Evolutionary conservation across 1,139 yeast genomes (phyloP).

Genomic region (Sugiyamaella xylanicola): DNA sequence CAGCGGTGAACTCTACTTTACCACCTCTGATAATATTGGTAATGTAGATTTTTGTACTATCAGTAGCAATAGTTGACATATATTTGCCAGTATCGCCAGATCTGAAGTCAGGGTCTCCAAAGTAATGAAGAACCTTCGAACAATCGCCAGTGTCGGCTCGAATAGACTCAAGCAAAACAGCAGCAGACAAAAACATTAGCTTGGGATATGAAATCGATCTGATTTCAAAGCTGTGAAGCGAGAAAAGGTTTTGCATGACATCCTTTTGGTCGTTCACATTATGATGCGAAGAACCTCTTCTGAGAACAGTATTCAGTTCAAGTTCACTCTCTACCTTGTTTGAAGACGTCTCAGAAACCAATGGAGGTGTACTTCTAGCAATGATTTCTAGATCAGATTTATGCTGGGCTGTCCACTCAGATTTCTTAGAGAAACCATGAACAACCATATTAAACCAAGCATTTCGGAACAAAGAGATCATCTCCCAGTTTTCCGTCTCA

Average conservation of each 20-base stretch:
- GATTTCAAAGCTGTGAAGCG: conserved; percentile 39
- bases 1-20: conserved; percentile 49
- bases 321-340: conserved; percentile 88
- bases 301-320: conserved; percentile 85
- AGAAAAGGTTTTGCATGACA: conserved; percentile 41
- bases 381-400: conserved; percentile 60
- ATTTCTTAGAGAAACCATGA: conserved; percentile 75
- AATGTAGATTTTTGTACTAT: conserved; percentile 61
- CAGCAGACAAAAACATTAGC: conserved; percentile 84
- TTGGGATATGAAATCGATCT: conserved; percentile 72
- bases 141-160: conserved; percentile 83
- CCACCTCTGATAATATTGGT: conserved; percentile 51
- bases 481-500: conserved; percentile 49
- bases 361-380: conserved; percentile 88
- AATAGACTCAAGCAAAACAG: conserved; percentile 74
- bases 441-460: conserved; percentile 94
- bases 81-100: conserved; percentile 72
- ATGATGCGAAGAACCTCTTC: conserved; percentile 85
- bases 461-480: conserved; percentile 69
- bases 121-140: conserved; percentile 70
- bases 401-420: conserved; percentile 56
- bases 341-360: conserved; percentile 85
- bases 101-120: conserved; percentile 81
- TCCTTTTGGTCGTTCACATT: conserved; percentile 77
- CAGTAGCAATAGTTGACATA: conserved; percentile 65